Percentiles rank a stretch among this genome's conserved stretches.
Conservation (phyloP, 2,329 filamentous ascomycete genomes). For the Fusarium domesticum region DNA sequence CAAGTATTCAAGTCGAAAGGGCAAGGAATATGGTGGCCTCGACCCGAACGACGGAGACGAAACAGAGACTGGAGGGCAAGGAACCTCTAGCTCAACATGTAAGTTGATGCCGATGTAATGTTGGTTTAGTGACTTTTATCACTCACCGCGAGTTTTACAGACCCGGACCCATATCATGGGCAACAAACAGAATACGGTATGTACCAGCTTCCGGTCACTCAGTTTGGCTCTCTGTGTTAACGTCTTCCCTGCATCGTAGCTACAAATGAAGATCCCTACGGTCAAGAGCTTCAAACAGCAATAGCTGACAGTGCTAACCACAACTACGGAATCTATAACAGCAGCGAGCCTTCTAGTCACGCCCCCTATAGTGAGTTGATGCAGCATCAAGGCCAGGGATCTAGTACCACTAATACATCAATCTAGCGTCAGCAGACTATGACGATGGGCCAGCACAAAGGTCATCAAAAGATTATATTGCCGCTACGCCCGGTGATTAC, state of each 20-base stretch:
- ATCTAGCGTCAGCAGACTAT: slow-evolving; percentile 13
- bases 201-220: not conserved
- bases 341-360: not conserved
- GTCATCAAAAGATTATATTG: slow-evolving; percentile 9
- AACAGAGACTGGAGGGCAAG: slow-evolving; percentile 14
- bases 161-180: too few species aligned
- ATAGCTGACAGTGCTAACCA: not conserved
- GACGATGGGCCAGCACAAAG: slow-evolving; percentile 27
- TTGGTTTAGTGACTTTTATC: not conserved
- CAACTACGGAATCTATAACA: not conserved
- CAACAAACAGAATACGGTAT: not conserved
- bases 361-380: not conserved
- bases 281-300: not conserved
- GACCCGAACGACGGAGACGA: slow-evolving; percentile 14
- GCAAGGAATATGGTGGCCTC: slow-evolving; percentile 20
- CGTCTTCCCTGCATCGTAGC: not conserved
- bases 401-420: not conserved
- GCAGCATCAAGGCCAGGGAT: not conserved
- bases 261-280: not conserved
- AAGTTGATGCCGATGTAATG: not conserved
- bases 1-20: slow-evolving; percentile 22
- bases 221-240: not conserved
- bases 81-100: not conserved
- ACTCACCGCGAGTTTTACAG: too few species aligned
- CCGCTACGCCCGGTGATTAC: slow-evolving; percentile 5